A percentile compares a stretch with the other conserved stretches of the same genome.
phyloP scores from a whole-genome alignment of 2,329 filamentous ascomycete genomes.

The Hypoxylon sp. region DNA sequence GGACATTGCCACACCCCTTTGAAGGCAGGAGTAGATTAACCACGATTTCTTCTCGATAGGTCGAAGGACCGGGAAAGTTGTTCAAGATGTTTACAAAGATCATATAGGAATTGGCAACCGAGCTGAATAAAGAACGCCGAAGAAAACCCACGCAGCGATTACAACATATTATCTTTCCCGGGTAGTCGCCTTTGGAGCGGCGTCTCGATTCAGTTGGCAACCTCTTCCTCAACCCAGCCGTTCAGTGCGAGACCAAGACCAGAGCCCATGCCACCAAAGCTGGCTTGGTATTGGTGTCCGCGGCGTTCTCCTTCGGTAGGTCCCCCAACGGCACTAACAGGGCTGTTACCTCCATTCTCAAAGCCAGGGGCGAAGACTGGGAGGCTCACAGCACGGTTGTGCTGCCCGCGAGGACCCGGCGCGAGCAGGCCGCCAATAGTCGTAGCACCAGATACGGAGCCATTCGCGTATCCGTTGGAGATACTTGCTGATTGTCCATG shows the following conservation, averaged over 20 bases:
- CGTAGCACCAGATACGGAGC: constrained; percentile 68
- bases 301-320: constrained; percentile 67
- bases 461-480: constrained; percentile 71
- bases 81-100: constrained; percentile 52
- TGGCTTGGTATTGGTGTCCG: constrained; percentile 75
- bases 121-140: constrained; percentile 47
- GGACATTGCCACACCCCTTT: constrained; percentile 7
- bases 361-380: constrained; percentile 76
- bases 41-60: constrained; percentile 21
- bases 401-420: constrained; percentile 71
- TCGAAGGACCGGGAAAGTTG: constrained; percentile 50
- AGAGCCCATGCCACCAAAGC: constrained; percentile 70
- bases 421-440: constrained; percentile 83
- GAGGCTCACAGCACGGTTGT: constrained; percentile 88
- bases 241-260: constrained; percentile 73
- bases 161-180: constrained; percentile 59
- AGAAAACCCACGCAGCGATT: constrained; percentile 54
- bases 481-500: constrained; percentile 76
- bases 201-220: constrained; percentile 63
- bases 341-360: constrained; percentile 69
- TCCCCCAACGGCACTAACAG: constrained; percentile 61
- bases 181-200: constrained; percentile 27
- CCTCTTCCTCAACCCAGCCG: constrained; percentile 76
- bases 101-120: constrained; percentile 49
- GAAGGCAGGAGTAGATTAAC: constrained; percentile 7